Percentiles rank a stretch among this genome's conserved stretches.
phyloP scores from a whole-genome alignment of 805 yeast species.

The Yarrowia sp. region DNA sequence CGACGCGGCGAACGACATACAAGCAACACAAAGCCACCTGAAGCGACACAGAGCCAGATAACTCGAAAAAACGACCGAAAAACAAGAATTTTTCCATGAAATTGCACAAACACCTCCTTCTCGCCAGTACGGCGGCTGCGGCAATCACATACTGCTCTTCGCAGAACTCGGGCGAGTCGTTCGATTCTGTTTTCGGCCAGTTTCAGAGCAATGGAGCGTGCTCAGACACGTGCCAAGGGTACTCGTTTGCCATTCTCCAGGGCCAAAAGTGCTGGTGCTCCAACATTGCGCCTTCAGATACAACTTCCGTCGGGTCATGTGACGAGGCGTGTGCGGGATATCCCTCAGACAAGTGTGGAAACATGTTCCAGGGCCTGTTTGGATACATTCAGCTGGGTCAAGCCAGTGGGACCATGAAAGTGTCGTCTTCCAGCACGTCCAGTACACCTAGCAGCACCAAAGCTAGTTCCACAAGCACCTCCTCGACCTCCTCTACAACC shows the following conservation, averaged over 20 bases:
- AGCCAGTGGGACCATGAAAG: slow-evolving; percentile 38
- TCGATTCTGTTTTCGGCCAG: slow-evolving; percentile 14
- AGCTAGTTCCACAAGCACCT: slow-evolving; percentile 4
- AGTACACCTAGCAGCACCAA: slow-evolving; percentile 28
- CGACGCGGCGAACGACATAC: background rate
- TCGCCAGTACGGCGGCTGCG: slow-evolving; percentile 1
- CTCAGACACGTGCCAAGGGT: slow-evolving; percentile 47
- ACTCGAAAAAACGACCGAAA: too few relatives aligned
- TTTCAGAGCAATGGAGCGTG: slow-evolving; percentile 55
- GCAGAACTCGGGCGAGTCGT: slow-evolving; percentile 43
- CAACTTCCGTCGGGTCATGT: slow-evolving; percentile 40
- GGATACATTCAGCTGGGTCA: slow-evolving; percentile 51
- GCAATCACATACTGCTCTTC: slow-evolving; percentile 41
- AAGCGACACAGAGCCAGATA: too few relatives aligned
- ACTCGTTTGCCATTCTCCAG: slow-evolving; percentile 54
- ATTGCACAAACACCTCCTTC: background rate
- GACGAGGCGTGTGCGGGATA: slow-evolving; percentile 47
- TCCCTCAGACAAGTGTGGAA: slow-evolving; percentile 47
- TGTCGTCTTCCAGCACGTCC: background rate
- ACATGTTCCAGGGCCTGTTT: slow-evolving; percentile 44
- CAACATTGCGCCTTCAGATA: slow-evolving; percentile 47
- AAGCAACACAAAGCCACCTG: background rate
- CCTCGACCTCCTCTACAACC: slow-evolving; percentile 16
- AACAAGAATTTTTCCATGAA: too few relatives aligned
- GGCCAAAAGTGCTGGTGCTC: slow-evolving; percentile 63